A percentile compares a stretch with the other conserved stretches of the same genome.
Conservation (phyloP, 1,139 yeast species). For the Hyphopichia fennica region DNA sequence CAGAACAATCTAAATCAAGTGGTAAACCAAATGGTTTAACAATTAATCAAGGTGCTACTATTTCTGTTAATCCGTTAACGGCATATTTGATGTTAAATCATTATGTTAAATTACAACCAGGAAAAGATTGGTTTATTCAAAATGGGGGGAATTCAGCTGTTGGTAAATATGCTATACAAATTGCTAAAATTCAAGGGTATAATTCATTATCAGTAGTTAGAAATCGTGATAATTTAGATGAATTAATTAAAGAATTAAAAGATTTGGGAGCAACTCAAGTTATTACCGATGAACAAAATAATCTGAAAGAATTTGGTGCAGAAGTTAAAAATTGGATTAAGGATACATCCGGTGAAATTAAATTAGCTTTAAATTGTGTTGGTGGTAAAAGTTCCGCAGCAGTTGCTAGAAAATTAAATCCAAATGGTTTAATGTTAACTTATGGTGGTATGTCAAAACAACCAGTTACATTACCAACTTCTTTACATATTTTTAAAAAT, state of each 20-base stretch:
- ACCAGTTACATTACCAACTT: conserved; percentile 87
- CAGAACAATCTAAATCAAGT: conserved; percentile 28
- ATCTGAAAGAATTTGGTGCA: conserved; percentile 61
- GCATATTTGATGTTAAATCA: conserved; percentile 87
- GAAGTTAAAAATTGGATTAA: conserved; percentile 64
- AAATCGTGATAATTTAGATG: conserved; percentile 74
- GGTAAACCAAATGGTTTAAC: conserved; percentile 46
- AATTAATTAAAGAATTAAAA: conserved; percentile 56
- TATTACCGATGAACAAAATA: conserved; percentile 82
- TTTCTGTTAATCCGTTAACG: conserved; percentile 87
- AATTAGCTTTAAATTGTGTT: conserved; percentile 85
- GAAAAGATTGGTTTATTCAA: conserved; percentile 89
- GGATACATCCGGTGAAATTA: conserved; percentile 56
- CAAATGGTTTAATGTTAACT: conserved; percentile 73
- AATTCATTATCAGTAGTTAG: conserved; percentile 88
- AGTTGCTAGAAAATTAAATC: conserved; percentile 74
- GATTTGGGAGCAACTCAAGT: conserved; percentile 82
- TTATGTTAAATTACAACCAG: conserved; percentile 59
- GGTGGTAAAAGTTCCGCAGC: conserved; percentile 86
- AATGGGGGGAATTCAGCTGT: conserved; percentile 97
- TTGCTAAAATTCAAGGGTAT: conserved; percentile 74
- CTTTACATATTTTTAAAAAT: conserved; percentile 86
- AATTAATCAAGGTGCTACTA: conserved; percentile 78
- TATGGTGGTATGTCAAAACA: conserved; percentile 98
- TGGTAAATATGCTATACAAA: conserved; percentile 90